Evolutionary conservation across 2,329 filamentous ascomycete genomes (phyloP).

Genomic region (Paracoccidioides brasiliensis): DNA sequence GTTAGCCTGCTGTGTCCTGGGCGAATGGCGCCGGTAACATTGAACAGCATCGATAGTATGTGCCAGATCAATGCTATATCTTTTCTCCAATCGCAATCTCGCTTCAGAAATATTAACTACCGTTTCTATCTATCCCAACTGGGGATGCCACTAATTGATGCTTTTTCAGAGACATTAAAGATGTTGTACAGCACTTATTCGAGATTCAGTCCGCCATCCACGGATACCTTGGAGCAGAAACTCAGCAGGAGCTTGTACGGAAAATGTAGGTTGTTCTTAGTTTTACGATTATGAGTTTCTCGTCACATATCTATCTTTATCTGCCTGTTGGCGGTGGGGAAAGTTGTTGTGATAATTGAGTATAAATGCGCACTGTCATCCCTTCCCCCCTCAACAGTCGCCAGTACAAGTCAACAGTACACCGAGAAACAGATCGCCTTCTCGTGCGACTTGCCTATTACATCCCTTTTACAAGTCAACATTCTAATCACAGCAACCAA

Average conservation of each 20-base stretch:
- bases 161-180: constrained; percentile 41
- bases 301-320: too few species aligned
- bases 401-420: neutral
- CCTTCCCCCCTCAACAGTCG: too few species aligned
- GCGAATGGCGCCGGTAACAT: constrained; percentile 24
- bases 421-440: too few species aligned
- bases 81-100: constrained; percentile 5
- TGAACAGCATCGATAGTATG: constrained; percentile 25
- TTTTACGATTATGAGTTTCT: neutral
- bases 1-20: neutral
- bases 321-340: neutral
- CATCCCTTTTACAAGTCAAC: neutral
- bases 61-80: neutral
- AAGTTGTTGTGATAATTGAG: neutral
- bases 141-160: constrained; percentile 11
- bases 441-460: too few species aligned
- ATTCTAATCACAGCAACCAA: constrained; percentile 1
- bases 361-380: too few species aligned
- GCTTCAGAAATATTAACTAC: neutral
- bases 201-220: constrained; percentile 46
- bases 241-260: constrained; percentile 43
- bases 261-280: constrained; percentile 37
- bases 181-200: constrained; percentile 50
- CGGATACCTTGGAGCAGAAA: constrained; percentile 45
- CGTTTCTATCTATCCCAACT: neutral